A percentile compares a stretch with the other conserved stretches of the same genome.
These are phyloP conservation scores for Pneumocystis murina DNA, from an alignment of 1,139 yeast species.

Conservation along the genomic window DNA sequence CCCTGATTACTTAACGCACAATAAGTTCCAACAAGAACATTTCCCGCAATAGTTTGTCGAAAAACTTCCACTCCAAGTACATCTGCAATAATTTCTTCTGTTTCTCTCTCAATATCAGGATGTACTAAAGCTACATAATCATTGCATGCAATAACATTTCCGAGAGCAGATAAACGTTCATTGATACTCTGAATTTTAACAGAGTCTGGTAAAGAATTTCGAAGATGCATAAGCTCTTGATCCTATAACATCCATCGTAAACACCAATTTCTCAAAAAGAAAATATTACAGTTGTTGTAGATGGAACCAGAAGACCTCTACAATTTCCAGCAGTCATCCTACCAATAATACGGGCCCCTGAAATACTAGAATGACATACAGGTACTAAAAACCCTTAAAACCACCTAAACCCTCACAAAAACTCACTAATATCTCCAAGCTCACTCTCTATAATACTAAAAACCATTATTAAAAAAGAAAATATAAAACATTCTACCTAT, in stretches of 20 bases:
- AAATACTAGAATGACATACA: conserved; percentile 90
- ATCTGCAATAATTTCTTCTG: conserved; percentile 96
- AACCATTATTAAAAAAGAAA: neutral
- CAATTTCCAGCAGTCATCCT: conserved; percentile 98
- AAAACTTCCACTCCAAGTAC: conserved; percentile 98
- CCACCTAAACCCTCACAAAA: conserved; percentile 54
- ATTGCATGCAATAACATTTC: conserved; percentile 96
- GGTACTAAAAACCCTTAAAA: conserved; percentile 91
- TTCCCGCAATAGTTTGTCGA: conserved; percentile 97
- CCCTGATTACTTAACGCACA: conserved; percentile 94
- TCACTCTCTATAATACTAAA: conserved; percentile 1
- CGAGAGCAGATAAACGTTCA: conserved; percentile 90
- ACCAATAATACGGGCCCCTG: conserved; percentile 95
- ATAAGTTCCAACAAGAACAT: conserved; percentile 92
- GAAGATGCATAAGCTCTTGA: conserved; percentile 91
- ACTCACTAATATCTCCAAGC: neutral
- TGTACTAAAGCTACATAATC: conserved; percentile 98
- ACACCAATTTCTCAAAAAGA: neutral
- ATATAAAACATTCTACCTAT: conserved; percentile 25
- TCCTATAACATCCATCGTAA: conserved; percentile 28
- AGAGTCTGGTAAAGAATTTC: conserved; percentile 93
- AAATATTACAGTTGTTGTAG: conserved; percentile 56
- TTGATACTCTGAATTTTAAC: conserved; percentile 96
- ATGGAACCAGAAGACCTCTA: conserved; percentile 91
- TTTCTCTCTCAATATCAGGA: conserved; percentile 97